A percentile compares a stretch with the other conserved stretches of the same genome.
These are phyloP conservation scores for Smallanthus sonchifolius DNA, from an alignment of 129 eudicot genomes.

Conservation along the genomic window DNA sequence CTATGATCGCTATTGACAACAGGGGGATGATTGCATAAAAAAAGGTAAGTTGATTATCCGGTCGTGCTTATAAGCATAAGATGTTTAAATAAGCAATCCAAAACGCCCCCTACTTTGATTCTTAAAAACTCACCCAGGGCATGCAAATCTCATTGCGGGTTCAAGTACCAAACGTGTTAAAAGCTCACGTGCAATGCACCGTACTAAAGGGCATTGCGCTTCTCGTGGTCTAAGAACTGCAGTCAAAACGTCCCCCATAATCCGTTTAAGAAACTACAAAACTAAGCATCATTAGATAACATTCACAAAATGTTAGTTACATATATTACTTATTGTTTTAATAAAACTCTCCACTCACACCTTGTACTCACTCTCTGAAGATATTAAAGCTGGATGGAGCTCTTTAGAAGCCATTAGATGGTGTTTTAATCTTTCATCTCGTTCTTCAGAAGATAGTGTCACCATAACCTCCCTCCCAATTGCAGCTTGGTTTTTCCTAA, in stretches of 20 bases:
- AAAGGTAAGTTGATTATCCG: too few relatives aligned
- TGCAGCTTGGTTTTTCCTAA: slow-evolving; percentile 79
- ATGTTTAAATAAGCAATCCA: too few relatives aligned
- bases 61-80: too few relatives aligned
- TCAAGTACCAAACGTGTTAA: slow-evolving; percentile 85
- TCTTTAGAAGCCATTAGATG: slow-evolving; percentile 78
- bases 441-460: slow-evolving; percentile 86
- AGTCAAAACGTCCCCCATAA: slow-evolving; percentile 74
- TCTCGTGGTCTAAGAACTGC: slow-evolving; percentile 85
- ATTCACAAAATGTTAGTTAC: slow-evolving; percentile 3
- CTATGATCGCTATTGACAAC: too few relatives aligned
- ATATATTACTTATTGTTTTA: not conserved
- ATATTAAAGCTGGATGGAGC: slow-evolving; percentile 95
- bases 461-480: slow-evolving; percentile 93
- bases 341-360: slow-evolving; percentile 62
- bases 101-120: not conserved
- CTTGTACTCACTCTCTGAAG: slow-evolving; percentile 98
- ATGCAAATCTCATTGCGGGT: slow-evolving; percentile 84
- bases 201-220: slow-evolving; percentile 88
- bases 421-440: slow-evolving; percentile 95
- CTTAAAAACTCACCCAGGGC: slow-evolving; percentile 68
- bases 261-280: slow-evolving; percentile 74
- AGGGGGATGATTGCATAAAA: too few relatives aligned
- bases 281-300: slow-evolving; percentile 23
- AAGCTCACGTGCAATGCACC: slow-evolving; percentile 88